Evolutionary conservation across 2,329 filamentous ascomycete genomes (phyloP), one percentile per base, ranked within the genome.

Genomic region (Stylonectria norvegica): DNA sequence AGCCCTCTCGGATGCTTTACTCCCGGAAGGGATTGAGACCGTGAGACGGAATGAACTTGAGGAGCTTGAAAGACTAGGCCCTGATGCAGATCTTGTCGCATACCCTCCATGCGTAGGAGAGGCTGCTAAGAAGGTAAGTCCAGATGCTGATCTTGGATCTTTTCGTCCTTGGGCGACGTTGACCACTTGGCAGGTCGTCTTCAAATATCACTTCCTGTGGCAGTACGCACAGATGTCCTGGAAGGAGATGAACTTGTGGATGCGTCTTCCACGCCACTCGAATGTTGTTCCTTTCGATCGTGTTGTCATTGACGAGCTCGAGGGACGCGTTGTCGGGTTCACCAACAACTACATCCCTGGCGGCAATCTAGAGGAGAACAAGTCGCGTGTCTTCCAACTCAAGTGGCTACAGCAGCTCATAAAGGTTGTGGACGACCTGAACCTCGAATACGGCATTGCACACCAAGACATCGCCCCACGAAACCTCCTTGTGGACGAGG

Each of bases 391-490:
- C 1, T 70, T 69, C 36, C 60, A 56, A 45, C 48, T 69, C 1
- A 29, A 58, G 36, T 68, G 63, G 59, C 48, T 68, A 0, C 42
- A 53, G 12, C 66, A 71, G 40, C 59, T 70, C 1, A 59, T 58
- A 1, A 6, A 51, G 0, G 57, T 65, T 2, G 40, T 53, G 5
- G 53, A 56, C 2, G 55, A 62, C 23, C 48, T 70, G 15, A 69
- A 70, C 29, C 50, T 69, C 5, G 34, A 48, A 15, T 44, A 59
- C 15, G 60, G 64, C 17, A 62, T 70, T 30, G 40, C 54, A 11
- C 68, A 70, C 40, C 59, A 67, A 41, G 65, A 69, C 23, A 56
- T 71, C 25, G 59, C 60, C 8, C 52, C 61, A 8, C 57, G 61
- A 28, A 70, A 71, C 33, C 54, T 70, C 5, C 27, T 68, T 0